phyloP scores from a whole-genome alignment of 257 asterid genomes.

The Lycium barbarum region DNA sequence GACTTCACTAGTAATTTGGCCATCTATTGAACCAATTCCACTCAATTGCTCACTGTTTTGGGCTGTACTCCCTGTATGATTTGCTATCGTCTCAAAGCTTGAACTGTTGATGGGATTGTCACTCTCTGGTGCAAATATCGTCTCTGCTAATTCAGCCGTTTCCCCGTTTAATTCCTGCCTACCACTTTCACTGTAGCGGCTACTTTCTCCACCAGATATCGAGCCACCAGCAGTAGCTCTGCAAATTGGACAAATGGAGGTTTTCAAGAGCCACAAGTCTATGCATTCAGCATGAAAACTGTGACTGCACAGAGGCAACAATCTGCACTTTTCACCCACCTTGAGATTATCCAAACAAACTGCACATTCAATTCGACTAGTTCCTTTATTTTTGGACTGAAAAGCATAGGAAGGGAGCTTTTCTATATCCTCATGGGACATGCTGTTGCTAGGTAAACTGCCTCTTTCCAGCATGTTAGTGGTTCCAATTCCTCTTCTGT shows the following conservation, averaged over 20 bases:
- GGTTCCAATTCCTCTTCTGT: slow-evolving; percentile 42
- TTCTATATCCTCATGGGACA: slow-evolving; percentile 78
- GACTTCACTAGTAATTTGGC: not conserved
- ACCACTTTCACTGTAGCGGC: slow-evolving; percentile 33
- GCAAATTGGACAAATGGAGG: slow-evolving; percentile 70
- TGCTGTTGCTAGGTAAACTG: slow-evolving; percentile 60
- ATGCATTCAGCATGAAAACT: slow-evolving; percentile 65
- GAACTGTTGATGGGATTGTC: not conserved
- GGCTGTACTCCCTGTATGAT: not conserved
- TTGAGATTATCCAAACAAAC: slow-evolving; percentile 65
- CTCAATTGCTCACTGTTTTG: slow-evolving; percentile 21
- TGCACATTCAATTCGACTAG: slow-evolving; percentile 49
- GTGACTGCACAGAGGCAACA: slow-evolving; percentile 61
- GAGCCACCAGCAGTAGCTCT: slow-evolving; percentile 49
- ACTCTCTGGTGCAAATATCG: not conserved
- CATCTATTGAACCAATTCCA: not conserved
- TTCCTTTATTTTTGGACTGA: slow-evolving; percentile 49
- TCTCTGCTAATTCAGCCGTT: slow-evolving; percentile 13
- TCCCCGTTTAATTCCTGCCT: not conserved
- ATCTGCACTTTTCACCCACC: slow-evolving; percentile 66
- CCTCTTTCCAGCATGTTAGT: slow-evolving; percentile 50
- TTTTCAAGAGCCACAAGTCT: slow-evolving; percentile 67
- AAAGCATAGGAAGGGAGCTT: slow-evolving; percentile 78
- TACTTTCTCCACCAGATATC: slow-evolving; percentile 34
- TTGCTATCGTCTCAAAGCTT: slow-evolving; percentile 12